Percentiles rank a stretch among this genome's conserved stretches.
phyloP scores from a whole-genome alignment of 768 basidiomycete species.

The Kwoniella newhampshirensis region DNA sequence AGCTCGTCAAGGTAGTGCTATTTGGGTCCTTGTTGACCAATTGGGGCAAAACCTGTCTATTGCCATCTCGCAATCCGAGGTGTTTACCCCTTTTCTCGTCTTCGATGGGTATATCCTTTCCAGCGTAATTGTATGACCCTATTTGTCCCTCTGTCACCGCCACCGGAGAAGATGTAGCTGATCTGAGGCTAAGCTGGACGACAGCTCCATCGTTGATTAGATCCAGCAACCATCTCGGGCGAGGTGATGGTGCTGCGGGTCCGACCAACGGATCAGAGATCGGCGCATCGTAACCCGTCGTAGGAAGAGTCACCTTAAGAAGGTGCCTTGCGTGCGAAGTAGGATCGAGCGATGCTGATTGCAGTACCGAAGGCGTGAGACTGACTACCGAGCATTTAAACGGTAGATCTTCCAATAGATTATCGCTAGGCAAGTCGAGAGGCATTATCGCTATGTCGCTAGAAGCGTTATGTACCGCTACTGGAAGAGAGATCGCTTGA shows the following conservation, averaged over 20 bases:
- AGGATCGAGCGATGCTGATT: slow-evolving; percentile 62
- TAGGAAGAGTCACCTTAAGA: slow-evolving; percentile 74
- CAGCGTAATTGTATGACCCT: slow-evolving; percentile 28
- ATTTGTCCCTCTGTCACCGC: slow-evolving; percentile 1
- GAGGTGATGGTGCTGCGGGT: slow-evolving; percentile 56
- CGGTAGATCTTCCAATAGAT: slow-evolving; percentile 34
- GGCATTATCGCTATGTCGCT: slow-evolving; percentile 18
- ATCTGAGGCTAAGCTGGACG: slow-evolving; percentile 60
- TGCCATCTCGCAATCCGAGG: slow-evolving; percentile 11
- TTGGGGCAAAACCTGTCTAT: slow-evolving; percentile 28
- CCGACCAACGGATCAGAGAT: slow-evolving; percentile 73
- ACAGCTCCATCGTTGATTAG: slow-evolving; percentile 61
- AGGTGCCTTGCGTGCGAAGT: slow-evolving; percentile 66
- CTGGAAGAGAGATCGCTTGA: slow-evolving; percentile 36
- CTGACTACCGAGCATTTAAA: slow-evolving; percentile 64
- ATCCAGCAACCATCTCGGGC: slow-evolving; percentile 67
- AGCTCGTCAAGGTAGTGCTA: not conserved
- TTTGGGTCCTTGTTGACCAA: slow-evolving; percentile 21
- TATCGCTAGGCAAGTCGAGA: slow-evolving; percentile 26
- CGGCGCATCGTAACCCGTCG: slow-evolving; percentile 72
- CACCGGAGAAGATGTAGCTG: slow-evolving; percentile 1
- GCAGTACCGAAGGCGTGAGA: slow-evolving; percentile 73
- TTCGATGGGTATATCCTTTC: slow-evolving; percentile 52
- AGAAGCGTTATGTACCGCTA: slow-evolving; percentile 59
- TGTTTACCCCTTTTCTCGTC: slow-evolving; percentile 47